Evolutionary conservation across 306 rosid genomes (phyloP), one percentile per base, ranked within the genome.

Genomic region (Erythrophleum fordii): DNA sequence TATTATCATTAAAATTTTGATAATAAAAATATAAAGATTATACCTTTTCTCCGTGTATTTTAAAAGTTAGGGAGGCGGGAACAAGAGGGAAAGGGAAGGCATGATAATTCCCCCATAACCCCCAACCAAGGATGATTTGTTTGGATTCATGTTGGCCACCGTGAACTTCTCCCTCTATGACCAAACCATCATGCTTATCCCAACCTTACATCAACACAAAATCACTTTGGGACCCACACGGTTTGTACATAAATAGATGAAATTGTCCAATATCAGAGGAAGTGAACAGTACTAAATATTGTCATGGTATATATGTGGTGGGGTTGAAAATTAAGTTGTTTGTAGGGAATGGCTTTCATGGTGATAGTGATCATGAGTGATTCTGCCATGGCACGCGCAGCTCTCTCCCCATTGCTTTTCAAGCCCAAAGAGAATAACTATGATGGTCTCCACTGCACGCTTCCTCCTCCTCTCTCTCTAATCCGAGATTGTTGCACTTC

Each of bases 111-210:
- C 84, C 71, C 87, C 86, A 49, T 67, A 77, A 91, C 81, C 79
- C 77, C 77, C 83, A 80, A 77, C 84, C 84, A 81, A 84, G 69
- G 85, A 81, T 86, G 75, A 81, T 88, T 76, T 53, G 26, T 49
- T 61, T 64, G 77, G 73, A 73, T 74, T 79, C 77, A 77, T 87
- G 58, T 80, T 75, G 89, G 86, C 83, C 80, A 87, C 89, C 94
- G 5, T 49, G 55, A 17, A 17, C 59, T 6, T 37, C 8, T 37
- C 42, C 6, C 42, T 37, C 5, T 37, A 5, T 37, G 42, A 4
- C 42, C 42, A 4, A 37, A 5, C 8, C 42, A 37, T 34, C 37
- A 34, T 34, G 37, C 5, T 34, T 34, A 34, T 34, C 5, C 37
- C 37, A 34, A 34, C 37, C 37, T 34, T 1, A 34, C 37, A 34